Evolutionary conservation across 2,329 filamentous ascomycete species (phyloP), one percentile per base, ranked within the genome.

Genomic region (Exophiala spinifera): DNA sequence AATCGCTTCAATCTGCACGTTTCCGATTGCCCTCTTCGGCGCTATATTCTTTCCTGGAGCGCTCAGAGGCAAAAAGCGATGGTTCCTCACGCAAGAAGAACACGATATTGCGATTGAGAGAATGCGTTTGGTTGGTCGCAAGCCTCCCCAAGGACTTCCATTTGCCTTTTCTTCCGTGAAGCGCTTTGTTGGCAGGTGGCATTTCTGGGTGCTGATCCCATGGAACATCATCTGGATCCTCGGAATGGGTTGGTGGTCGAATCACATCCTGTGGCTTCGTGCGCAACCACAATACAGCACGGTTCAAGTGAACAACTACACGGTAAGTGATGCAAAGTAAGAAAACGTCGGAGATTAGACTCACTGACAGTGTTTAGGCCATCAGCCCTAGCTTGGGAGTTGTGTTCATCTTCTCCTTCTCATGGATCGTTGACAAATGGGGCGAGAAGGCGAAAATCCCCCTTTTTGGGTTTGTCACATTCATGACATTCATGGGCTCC

Each of bases 1-100:
- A 19, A 64, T 67, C 23, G 63, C 64, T 17, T 61, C 61, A 2
- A 61, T 66, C 28, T 64, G 63, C 34, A 67, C 63, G 0, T 49
- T 67, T 6, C 65, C 63, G 0, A 61, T 66, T 21, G 63, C 63
- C 3, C 4, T 63, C 5, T 50, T 62, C 23, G 64, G 65, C 33
- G 63, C 63, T 37, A 19, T 63, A 11, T 62, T 62, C 45, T 62
- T 63, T 37, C 64, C 65, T 2, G 70, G 49, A 17, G 21, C 49
- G 15, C 40, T 36, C 14, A 45, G 28, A 14, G 7, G 17, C 7
- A 17, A 13, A 13, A 53, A 53, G 33, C 21, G 50, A 37, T 53
- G 50, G 50, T 34, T 47, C 17, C 19, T 53, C 2, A 53, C 50
- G 14, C 17, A 46, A 19, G 33, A 37, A 42, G 50, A 53, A 23